phyloP scores from a whole-genome alignment of 805 yeast genomes.

The Lipomyces yamanashiensis region DNA sequence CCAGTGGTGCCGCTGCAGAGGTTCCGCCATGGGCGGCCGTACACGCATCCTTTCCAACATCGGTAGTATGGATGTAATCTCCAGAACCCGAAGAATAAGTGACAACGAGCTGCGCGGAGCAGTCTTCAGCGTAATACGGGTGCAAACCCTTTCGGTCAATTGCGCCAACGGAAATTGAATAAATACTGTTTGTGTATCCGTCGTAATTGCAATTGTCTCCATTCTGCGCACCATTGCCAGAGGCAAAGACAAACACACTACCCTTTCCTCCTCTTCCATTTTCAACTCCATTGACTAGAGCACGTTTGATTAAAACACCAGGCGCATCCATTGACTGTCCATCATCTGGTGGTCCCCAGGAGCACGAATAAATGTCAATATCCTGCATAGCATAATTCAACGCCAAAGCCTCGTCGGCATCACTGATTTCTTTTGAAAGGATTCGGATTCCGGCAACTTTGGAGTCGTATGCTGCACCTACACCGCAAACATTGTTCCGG shows the following conservation, averaged over 20 bases:
- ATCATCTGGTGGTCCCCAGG: slow-evolving; percentile 98
- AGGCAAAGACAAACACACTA: slow-evolving; percentile 89
- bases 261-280: slow-evolving; percentile 85
- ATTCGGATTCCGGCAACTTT: slow-evolving; percentile 90
- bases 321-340: slow-evolving; percentile 89
- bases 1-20: slow-evolving; percentile 98
- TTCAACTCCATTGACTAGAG: slow-evolving; percentile 80
- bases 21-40: slow-evolving; percentile 88
- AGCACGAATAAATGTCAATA: slow-evolving; percentile 93
- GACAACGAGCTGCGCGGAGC: slow-evolving; percentile 92
- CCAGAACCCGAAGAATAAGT: slow-evolving; percentile 92
- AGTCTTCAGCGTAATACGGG: slow-evolving; percentile 88
- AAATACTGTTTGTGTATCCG: slow-evolving; percentile 95
- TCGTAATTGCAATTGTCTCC: slow-evolving; percentile 95
- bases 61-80: slow-evolving; percentile 84
- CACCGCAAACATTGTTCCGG: slow-evolving; percentile 83
- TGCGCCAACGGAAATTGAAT: slow-evolving; percentile 93
- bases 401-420: slow-evolving; percentile 91
- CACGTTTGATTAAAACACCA: slow-evolving; percentile 72
- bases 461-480: slow-evolving; percentile 91
- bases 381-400: slow-evolving; percentile 76
- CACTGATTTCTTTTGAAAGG: slow-evolving; percentile 74
- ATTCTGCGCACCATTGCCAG: slow-evolving; percentile 85
- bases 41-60: slow-evolving; percentile 62
- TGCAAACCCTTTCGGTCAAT: slow-evolving; percentile 84